Conservation (phyloP, 208 protist species). For the Angomonas deanei region DNA sequence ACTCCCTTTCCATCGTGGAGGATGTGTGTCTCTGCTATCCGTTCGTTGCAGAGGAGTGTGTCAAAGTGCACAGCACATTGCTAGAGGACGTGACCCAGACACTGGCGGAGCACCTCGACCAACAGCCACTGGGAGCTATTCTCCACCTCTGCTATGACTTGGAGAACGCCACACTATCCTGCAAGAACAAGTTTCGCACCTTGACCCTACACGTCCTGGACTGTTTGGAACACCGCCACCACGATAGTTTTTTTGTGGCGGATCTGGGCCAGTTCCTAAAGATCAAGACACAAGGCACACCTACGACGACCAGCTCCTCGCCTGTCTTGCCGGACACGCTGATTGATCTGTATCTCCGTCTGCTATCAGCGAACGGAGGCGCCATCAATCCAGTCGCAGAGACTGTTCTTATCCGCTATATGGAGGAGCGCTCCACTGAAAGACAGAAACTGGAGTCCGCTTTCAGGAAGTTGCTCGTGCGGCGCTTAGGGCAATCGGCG, state of each 20-base stretch:
- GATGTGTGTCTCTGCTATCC: background rate
- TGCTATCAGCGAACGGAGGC: constrained; percentile 13
- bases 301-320: background rate
- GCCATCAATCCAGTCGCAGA: constrained; percentile 10
- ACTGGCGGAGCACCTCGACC: background rate
- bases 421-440: constrained; percentile 27
- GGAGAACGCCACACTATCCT: background rate
- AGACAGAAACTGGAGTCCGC: constrained; percentile 34
- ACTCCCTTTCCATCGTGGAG: background rate
- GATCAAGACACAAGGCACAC: background rate
- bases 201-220: background rate
- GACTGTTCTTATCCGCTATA: constrained; percentile 25
- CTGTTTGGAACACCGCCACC: background rate
- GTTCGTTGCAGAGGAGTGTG: background rate
- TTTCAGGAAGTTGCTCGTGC: constrained; percentile 56
- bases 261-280: background rate
- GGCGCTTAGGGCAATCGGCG: constrained; percentile 38
- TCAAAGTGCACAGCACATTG: background rate
- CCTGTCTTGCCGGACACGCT: constrained; percentile 36
- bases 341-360: constrained; percentile 52
- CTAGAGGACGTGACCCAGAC: background rate
- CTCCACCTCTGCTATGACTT: background rate
- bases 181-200: background rate
- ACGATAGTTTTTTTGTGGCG: background rate
- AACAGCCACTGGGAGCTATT: background rate